Evolutionary conservation across 148 eudicot genomes (phyloP).

Genomic region (Drosera capensis): DNA sequence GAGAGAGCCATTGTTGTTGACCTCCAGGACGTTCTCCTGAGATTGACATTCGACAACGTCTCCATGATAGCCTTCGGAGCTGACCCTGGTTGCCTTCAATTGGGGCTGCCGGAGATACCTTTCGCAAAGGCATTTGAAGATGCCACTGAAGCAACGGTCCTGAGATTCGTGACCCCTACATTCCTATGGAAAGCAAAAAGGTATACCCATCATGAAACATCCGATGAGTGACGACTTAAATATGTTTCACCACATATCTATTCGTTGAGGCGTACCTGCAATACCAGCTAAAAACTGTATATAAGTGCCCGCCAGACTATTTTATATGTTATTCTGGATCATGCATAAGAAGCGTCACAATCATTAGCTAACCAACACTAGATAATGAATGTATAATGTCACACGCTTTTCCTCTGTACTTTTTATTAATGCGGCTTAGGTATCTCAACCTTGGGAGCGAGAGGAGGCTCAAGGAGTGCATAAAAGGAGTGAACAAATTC

Average conservation of each 20-base stretch:
- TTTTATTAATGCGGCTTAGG: too few relatives aligned
- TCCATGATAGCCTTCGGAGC: slow-evolving; percentile 88
- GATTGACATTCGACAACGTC: slow-evolving; percentile 72
- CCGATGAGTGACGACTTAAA: too few relatives aligned
- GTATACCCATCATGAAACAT: too few relatives aligned
- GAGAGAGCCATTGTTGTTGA: slow-evolving; percentile 23
- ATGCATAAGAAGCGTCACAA: too few relatives aligned
- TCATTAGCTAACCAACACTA: too few relatives aligned
- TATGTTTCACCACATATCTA: too few relatives aligned
- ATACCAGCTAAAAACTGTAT: too few relatives aligned
- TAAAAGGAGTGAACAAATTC: slow-evolving; percentile 43
- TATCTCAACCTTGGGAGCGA: slow-evolving; percentile 38
- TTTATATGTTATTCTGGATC: too few relatives aligned
- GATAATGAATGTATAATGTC: too few relatives aligned
- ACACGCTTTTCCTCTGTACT: too few relatives aligned
- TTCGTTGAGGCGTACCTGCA: too few relatives aligned
- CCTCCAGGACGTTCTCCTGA: slow-evolving; percentile 56
- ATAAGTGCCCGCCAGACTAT: too few relatives aligned
- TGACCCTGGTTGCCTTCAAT: slow-evolving; percentile 62
- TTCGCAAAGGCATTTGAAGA: slow-evolving; percentile 69
- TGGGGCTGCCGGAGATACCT: slow-evolving; percentile 47
- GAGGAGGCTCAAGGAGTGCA: slow-evolving; percentile 32
- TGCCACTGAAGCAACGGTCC: slow-evolving; percentile 62
- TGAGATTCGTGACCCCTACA: slow-evolving; percentile 61
- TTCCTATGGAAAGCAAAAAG: slow-evolving; percentile 49